These are phyloP conservation scores for Candolleomyces aberdarensis DNA, from an alignment of 768 basidiomycete species.

Conservation along the genomic window DNA sequence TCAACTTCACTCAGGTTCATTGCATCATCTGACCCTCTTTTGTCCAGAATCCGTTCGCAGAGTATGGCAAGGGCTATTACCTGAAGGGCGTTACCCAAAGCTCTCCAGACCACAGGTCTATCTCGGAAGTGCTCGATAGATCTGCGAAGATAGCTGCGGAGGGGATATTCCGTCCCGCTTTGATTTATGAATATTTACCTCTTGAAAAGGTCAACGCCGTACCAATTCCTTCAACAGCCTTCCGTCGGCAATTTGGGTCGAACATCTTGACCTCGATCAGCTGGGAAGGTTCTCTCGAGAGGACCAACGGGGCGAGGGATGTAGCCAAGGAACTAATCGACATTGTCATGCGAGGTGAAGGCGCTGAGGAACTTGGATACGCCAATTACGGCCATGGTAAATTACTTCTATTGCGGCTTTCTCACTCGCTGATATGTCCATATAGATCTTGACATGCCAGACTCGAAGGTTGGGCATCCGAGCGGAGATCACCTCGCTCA, in stretches of 20 bases:
- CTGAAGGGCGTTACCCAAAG: conserved; percentile 38
- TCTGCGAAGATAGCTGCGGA: conserved; percentile 23
- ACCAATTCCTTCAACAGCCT: conserved; percentile 34
- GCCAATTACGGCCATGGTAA: conserved; percentile 43
- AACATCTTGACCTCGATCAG: conserved; percentile 30
- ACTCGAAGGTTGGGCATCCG: background rate
- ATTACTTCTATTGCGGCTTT: background rate
- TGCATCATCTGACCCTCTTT: background rate
- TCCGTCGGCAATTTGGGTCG: conserved; percentile 30
- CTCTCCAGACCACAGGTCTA: conserved; percentile 22
- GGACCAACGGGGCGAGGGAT: conserved; percentile 28
- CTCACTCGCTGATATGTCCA: background rate
- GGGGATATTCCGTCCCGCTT: conserved; percentile 19
- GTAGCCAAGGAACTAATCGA: conserved; percentile 26
- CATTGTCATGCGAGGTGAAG: conserved; percentile 27
- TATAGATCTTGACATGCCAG: background rate
- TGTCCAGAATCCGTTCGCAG: conserved; percentile 31
- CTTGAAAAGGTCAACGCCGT: conserved; percentile 36
- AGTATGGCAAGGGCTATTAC: conserved; percentile 37
- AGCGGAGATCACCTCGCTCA: conserved; percentile 7
- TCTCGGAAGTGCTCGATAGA: conserved; percentile 26
- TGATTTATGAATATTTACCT: conserved; percentile 44
- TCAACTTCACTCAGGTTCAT: background rate
- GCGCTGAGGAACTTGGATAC: conserved; percentile 32
- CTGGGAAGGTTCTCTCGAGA: conserved; percentile 30